phyloP scores from a whole-genome alignment of 352 stramenopile genomes.

The Phytopythium sindhum region DNA sequence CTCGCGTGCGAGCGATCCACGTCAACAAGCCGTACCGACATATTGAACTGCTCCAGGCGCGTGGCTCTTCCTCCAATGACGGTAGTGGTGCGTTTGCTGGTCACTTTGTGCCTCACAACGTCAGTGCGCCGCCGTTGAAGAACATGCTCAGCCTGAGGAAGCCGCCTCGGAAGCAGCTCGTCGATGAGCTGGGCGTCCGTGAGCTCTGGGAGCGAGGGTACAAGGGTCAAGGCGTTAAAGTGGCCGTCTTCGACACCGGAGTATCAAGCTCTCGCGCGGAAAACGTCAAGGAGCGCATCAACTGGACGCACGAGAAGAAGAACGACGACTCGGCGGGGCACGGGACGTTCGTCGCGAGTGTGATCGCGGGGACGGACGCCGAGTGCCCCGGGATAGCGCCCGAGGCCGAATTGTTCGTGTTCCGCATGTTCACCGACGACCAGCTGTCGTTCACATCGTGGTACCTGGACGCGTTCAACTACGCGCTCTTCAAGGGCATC shows the following conservation, averaged over 20 bases:
- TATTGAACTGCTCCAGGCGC: slow-evolving; percentile 23
- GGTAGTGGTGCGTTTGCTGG: not conserved
- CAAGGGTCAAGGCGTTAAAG: slow-evolving; percentile 71
- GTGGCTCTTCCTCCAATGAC: not conserved
- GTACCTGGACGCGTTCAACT: slow-evolving; percentile 91
- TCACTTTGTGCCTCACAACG: not conserved
- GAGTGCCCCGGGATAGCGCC: slow-evolving; percentile 79
- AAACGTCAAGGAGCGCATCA: slow-evolving; percentile 76
- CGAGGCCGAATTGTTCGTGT: slow-evolving; percentile 72
- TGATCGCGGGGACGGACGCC: slow-evolving; percentile 53
- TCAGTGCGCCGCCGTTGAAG: slow-evolving; percentile 4
- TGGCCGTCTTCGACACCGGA: slow-evolving; percentile 87
- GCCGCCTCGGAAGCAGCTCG: slow-evolving; percentile 30
- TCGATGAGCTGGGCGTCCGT: slow-evolving; percentile 50
- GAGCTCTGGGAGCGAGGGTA: slow-evolving; percentile 57
- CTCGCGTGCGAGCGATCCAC: slow-evolving; percentile 33
- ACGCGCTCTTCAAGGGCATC: slow-evolving; percentile 70
- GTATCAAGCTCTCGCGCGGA: slow-evolving; percentile 45
- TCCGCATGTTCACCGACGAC: slow-evolving; percentile 84
- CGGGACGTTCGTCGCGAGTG: slow-evolving; percentile 81
- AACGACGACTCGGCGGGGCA: slow-evolving; percentile 75
- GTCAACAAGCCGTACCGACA: slow-evolving; percentile 48
- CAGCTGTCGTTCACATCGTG: slow-evolving; percentile 88
- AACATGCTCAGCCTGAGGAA: slow-evolving; percentile 9
- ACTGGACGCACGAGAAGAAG: slow-evolving; percentile 85